Conservation (phyloP, 1,284 basidiomycete genomes). For the Cryptococcus wingfieldii region DNA sequence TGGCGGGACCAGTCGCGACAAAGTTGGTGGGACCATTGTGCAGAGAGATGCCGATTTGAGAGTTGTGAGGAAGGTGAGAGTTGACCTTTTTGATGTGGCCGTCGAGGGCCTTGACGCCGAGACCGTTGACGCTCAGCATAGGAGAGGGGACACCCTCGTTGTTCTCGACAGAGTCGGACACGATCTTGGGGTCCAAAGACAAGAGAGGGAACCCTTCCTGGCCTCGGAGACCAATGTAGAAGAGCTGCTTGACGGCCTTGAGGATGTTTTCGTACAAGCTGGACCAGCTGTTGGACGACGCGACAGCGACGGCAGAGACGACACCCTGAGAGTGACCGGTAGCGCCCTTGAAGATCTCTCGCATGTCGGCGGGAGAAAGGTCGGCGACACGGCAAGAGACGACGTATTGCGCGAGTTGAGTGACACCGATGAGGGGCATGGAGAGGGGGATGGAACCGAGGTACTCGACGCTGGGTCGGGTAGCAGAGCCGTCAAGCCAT, state of each 20-base stretch:
- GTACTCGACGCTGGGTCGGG: conserved; percentile 78
- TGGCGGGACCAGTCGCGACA: conserved; percentile 88
- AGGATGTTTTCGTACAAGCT: conserved; percentile 68
- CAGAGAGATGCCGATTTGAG: conserved; percentile 78
- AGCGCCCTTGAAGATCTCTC: conserved; percentile 70
- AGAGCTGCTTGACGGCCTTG: conserved; percentile 86
- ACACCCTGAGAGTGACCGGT: conserved; percentile 98
- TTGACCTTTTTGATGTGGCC: conserved; percentile 84
- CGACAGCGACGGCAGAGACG: conserved; percentile 82
- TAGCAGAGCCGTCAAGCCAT: conserved; percentile 71
- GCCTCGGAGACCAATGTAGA: conserved; percentile 88
- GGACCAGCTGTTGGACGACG: conserved; percentile 72
- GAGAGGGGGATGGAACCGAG: conserved; percentile 93
- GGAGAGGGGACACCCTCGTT: conserved; percentile 90
- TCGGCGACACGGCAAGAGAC: conserved; percentile 69
- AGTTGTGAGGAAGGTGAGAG: conserved; percentile 71
- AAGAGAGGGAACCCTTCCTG: conserved; percentile 94
- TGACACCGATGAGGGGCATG: conserved; percentile 90
- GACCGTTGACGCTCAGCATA: conserved; percentile 87
- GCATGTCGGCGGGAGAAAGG: conserved; percentile 74
- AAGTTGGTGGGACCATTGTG: conserved; percentile 88
- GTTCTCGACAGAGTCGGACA: conserved; percentile 81
- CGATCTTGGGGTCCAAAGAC: conserved; percentile 79
- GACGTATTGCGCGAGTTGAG: conserved; percentile 91
- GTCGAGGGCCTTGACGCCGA: conserved; percentile 72